These are phyloP conservation scores for Vitis amurensis DNA, from an alignment of 164 flowering plant species.

Conservation along the genomic window DNA sequence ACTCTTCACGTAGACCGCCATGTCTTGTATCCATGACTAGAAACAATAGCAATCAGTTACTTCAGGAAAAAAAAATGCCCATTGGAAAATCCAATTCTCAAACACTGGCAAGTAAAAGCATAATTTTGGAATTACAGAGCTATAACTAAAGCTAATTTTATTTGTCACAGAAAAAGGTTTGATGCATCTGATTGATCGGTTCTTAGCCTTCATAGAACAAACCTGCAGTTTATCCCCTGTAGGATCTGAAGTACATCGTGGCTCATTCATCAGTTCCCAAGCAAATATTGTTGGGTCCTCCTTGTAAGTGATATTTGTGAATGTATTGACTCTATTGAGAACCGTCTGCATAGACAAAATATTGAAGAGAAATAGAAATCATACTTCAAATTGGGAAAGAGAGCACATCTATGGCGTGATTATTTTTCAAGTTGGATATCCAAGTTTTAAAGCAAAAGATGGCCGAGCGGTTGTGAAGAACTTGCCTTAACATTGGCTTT, in stretches of 20 bases:
- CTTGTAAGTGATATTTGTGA: conserved; percentile 83
- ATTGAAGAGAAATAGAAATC: not conserved
- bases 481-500: conserved; percentile 82
- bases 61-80: not conserved
- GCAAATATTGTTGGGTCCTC: conserved; percentile 93
- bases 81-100: not conserved
- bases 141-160: no score
- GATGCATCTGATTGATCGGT: no score
- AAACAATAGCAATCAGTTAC: not conserved
- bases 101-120: not conserved
- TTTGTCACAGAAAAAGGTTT: no score
- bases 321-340: conserved; percentile 80
- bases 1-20: conserved; percentile 75
- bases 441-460: no score
- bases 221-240: conserved; percentile 82
- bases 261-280: conserved; percentile 91
- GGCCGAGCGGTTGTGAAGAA: not conserved
- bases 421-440: no score
- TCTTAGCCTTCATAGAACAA: conserved; percentile 9
- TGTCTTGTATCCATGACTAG: conserved; percentile 82
- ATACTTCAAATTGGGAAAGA: not conserved
- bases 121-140: not conserved
- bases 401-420: no score
- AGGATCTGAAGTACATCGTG: conserved; percentile 76
- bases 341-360: conserved; percentile 43